Evolutionary conservation across 2,329 filamentous ascomycete species (phyloP).

Genomic region (Coniella vitis): DNA sequence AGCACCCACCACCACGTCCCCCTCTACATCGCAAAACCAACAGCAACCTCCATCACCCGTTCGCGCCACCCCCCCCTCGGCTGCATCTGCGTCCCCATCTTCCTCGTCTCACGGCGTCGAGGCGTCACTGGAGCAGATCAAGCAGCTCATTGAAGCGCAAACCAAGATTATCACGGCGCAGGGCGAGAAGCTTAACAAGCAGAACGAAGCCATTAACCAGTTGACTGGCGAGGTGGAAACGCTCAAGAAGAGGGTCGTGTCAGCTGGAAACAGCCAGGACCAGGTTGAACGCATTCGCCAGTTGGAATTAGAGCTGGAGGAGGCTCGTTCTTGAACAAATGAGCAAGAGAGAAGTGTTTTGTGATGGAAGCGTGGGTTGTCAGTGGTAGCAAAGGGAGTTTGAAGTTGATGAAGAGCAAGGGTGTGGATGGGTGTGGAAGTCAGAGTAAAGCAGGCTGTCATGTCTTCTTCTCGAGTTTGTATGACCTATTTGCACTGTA

Average conservation of each 20-base stretch:
- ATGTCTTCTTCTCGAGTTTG: no score
- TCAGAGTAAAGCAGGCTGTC: no score
- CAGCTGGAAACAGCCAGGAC: constrained; percentile 42
- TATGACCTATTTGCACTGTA: no score
- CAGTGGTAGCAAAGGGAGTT: no score
- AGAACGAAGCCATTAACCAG: constrained; percentile 65
- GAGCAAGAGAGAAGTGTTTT: not conserved
- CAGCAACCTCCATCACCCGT: constrained; percentile 23
- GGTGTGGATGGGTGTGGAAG: no score
- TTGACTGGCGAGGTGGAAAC: constrained; percentile 70
- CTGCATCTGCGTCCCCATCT: constrained; percentile 28
- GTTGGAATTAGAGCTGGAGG: constrained; percentile 61
- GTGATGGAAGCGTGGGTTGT: no score
- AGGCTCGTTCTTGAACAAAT: constrained; percentile 44
- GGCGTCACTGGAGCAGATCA: constrained; percentile 68
- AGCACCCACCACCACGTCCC: constrained; percentile 13
- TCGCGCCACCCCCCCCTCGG: constrained; percentile 27
- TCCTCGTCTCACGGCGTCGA: constrained; percentile 46
- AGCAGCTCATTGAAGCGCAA: constrained; percentile 68
- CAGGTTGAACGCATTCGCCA: constrained; percentile 63
- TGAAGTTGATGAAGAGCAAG: no score
- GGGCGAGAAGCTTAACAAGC: constrained; percentile 58
- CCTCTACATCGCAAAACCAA: constrained; percentile 20
- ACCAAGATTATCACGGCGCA: constrained; percentile 71
- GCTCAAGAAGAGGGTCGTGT: constrained; percentile 70